These are phyloP conservation scores for Steccherinum ochraceum DNA, from an alignment of 768 basidiomycete genomes.

Conservation along the genomic window DNA sequence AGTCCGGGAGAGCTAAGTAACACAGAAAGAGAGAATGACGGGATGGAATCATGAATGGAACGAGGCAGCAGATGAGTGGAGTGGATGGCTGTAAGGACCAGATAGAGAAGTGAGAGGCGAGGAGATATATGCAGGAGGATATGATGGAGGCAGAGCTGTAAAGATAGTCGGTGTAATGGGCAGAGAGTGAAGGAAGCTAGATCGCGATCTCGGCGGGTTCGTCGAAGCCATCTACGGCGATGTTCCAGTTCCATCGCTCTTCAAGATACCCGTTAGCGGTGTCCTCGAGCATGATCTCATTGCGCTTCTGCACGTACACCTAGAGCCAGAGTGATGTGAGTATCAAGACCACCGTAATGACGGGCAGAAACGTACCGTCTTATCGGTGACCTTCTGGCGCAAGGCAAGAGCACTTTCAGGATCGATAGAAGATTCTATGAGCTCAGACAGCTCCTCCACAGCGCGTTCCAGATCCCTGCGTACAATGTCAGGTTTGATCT, in stretches of 20 bases:
- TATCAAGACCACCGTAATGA: constrained; percentile 1
- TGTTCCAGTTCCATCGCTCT: constrained; percentile 81
- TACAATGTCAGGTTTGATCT: constrained; percentile 3
- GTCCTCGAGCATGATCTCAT: constrained; percentile 92
- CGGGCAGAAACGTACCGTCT: constrained; percentile 57
- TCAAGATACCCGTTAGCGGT: constrained; percentile 88
- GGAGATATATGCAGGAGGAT: no score
- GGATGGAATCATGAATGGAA: background rate
- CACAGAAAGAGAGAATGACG: background rate
- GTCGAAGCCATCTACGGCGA: constrained; percentile 64
- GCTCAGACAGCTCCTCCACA: constrained; percentile 90
- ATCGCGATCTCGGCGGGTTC: background rate
- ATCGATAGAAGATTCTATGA: constrained; percentile 89
- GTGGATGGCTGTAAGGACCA: no score
- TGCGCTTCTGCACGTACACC: constrained; percentile 95
- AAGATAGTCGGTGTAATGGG: no score
- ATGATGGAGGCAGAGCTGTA: no score
- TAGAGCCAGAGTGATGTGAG: constrained; percentile 17
- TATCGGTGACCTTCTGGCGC: constrained; percentile 92
- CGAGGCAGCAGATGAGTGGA: no score
- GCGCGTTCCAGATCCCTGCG: constrained; percentile 86
- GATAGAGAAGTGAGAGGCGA: no score
- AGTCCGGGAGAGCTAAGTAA: background rate
- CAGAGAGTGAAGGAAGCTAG: no score
- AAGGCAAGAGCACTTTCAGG: constrained; percentile 73